phyloP scores from a whole-genome alignment of 2,329 filamentous ascomycete species.

The Myriosclerotinia curreyana region DNA sequence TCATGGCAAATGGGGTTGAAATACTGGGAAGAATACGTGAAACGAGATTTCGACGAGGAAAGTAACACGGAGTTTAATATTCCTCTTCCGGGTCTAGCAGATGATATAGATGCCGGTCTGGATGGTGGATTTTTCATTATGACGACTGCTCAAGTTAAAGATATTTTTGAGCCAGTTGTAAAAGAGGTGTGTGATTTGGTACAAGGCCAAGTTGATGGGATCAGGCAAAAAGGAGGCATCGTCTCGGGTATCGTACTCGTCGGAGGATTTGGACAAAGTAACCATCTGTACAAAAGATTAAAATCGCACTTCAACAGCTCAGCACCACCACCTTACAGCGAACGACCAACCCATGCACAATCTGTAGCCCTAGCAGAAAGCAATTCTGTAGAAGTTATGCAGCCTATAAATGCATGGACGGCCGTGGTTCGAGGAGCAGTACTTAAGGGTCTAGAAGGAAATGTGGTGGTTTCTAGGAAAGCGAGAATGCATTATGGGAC shows the following conservation, averaged over 20 bases:
- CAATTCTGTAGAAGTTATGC: slow-evolving; percentile 72
- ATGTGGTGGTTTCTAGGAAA: slow-evolving; percentile 72
- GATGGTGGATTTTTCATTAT: slow-evolving; percentile 76
- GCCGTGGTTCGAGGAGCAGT: slow-evolving; percentile 77
- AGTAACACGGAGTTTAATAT: slow-evolving; percentile 75
- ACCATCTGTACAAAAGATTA: slow-evolving; percentile 69
- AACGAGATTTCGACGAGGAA: slow-evolving; percentile 77
- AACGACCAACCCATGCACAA: slow-evolving; percentile 64
- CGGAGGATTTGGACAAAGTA: slow-evolving; percentile 76
- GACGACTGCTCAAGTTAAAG: slow-evolving; percentile 65
- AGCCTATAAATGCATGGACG: slow-evolving; percentile 79
- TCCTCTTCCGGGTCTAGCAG: slow-evolving; percentile 72
- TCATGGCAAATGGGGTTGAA: slow-evolving; percentile 76
- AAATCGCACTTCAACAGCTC: slow-evolving; percentile 62
- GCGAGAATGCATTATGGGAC: slow-evolving; percentile 73
- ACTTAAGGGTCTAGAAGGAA: slow-evolving; percentile 70
- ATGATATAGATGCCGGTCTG: slow-evolving; percentile 71
- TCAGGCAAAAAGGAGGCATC: slow-evolving; percentile 58
- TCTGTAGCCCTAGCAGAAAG: slow-evolving; percentile 47
- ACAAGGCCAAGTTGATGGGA: slow-evolving; percentile 62
- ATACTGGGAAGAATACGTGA: slow-evolving; percentile 83
- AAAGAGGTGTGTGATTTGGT: slow-evolving; percentile 67
- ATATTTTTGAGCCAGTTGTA: slow-evolving; percentile 73
- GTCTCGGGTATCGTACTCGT: slow-evolving; percentile 77
- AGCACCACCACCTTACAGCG: slow-evolving; percentile 58